Conservation (phyloP, 148 eudicot genomes). For the Chenopodium quinoa region DNA sequence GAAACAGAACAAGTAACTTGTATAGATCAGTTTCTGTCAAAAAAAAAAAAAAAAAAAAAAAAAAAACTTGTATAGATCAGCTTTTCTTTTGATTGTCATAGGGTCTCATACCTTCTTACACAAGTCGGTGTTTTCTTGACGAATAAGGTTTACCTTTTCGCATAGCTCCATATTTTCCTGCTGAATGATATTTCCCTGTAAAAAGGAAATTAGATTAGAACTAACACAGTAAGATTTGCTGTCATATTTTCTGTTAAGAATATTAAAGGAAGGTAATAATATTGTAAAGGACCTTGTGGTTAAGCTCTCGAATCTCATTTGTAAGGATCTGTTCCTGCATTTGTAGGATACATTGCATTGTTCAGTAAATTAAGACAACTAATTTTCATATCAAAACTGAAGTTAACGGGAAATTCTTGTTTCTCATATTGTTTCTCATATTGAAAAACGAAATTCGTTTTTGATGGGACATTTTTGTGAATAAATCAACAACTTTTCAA, state of each 20-base stretch:
- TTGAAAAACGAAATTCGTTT: too few relatives aligned
- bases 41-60: too few relatives aligned
- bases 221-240: background rate
- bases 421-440: too few relatives aligned
- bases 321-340: conserved; percentile 15
- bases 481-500: too few relatives aligned
- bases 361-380: background rate
- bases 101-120: conserved; percentile 39
- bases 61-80: background rate
- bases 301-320: conserved; percentile 13
- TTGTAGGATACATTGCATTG: background rate
- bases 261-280: background rate
- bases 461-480: too few relatives aligned
- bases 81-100: background rate
- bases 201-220: background rate
- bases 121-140: conserved; percentile 46
- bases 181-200: conserved; percentile 59
- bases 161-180: conserved; percentile 70
- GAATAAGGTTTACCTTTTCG: conserved; percentile 57
- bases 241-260: background rate
- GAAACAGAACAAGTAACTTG: background rate
- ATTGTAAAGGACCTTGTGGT: background rate
- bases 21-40: background rate
- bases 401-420: background rate
- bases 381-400: background rate